Percentiles rank a stretch among this genome's conserved stretches.
Conservation (phyloP, 139 green algal species). For the Chlamydomonas eustigma region DNA sequence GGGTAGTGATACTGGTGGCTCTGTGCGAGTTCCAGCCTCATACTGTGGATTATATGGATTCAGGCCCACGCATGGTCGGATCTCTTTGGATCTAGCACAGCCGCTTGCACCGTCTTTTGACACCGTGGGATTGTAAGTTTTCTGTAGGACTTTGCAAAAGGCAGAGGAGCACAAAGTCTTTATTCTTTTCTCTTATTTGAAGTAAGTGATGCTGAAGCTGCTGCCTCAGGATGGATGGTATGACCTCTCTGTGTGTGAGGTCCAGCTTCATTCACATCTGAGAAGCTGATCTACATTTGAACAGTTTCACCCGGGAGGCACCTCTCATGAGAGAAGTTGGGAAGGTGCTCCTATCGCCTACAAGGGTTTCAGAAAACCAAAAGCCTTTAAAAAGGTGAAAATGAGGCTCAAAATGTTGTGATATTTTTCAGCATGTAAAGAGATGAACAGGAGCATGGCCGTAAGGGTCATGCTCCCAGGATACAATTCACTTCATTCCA, state of each 20-base stretch:
- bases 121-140: slow-evolving; percentile 51
- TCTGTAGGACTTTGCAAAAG: not conserved
- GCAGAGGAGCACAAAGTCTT: not conserved
- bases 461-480: too few species aligned
- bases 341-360: not conserved
- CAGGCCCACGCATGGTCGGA: slow-evolving; percentile 75
- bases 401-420: too few species aligned
- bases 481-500: too few species aligned
- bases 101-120: slow-evolving; percentile 84
- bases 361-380: not conserved
- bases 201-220: too few species aligned
- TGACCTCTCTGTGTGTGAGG: too few species aligned
- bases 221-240: too few species aligned
- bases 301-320: slow-evolving; percentile 7
- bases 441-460: too few species aligned
- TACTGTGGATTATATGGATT: slow-evolving; percentile 66
- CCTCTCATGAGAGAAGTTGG: not conserved
- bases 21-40: slow-evolving; percentile 79
- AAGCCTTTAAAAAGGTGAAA: not conserved
- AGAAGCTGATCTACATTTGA: not conserved
- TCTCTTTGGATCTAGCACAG: slow-evolving; percentile 46
- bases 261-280: too few species aligned
- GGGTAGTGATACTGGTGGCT: slow-evolving; percentile 89
- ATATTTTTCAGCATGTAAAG: too few species aligned
- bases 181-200: not conserved